Percentiles rank a stretch among this genome's conserved stretches.
Evolutionary conservation across 306 rosid species (phyloP).

Genomic region (Castanea sativa): DNA sequence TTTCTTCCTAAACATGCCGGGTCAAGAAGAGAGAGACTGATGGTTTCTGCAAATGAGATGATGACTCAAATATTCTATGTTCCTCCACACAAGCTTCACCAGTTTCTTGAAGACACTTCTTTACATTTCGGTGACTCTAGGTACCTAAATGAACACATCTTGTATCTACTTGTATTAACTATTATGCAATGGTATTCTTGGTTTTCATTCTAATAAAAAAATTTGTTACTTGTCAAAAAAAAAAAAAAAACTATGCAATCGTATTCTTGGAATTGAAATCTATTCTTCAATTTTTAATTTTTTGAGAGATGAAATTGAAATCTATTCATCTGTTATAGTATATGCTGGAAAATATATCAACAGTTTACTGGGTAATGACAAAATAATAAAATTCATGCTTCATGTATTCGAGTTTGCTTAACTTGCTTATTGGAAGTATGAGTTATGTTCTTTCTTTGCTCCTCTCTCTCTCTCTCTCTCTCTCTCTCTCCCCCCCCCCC

Average conservation of each 20-base stretch:
- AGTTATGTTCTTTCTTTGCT: not conserved
- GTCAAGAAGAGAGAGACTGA: conserved; percentile 73
- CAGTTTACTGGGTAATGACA: not conserved
- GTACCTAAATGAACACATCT: conserved; percentile 21
- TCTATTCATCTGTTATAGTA: not conserved
- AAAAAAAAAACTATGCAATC: too few relatives aligned
- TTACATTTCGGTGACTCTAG: conserved; percentile 66
- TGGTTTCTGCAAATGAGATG: conserved; percentile 66
- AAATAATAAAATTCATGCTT: not conserved
- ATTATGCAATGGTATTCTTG: not conserved
- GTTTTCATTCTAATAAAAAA: too few relatives aligned
- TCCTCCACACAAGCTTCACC: conserved; percentile 89
- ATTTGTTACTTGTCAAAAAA: too few relatives aligned
- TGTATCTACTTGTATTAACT: not conserved
- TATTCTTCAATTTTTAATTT: too few relatives aligned
- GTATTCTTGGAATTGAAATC: too few relatives aligned
- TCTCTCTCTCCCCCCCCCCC: too few relatives aligned
- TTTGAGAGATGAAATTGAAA: too few relatives aligned
- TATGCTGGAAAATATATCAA: not conserved
- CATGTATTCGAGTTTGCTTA: not conserved
- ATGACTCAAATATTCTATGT: conserved; percentile 85
- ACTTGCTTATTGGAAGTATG: not conserved
- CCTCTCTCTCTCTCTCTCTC: too few relatives aligned
- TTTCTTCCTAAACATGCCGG: conserved; percentile 78
- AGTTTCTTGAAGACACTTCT: conserved; percentile 76